Conservation (phyloP, 257 asterid genomes). For the Plantago major region DNA sequence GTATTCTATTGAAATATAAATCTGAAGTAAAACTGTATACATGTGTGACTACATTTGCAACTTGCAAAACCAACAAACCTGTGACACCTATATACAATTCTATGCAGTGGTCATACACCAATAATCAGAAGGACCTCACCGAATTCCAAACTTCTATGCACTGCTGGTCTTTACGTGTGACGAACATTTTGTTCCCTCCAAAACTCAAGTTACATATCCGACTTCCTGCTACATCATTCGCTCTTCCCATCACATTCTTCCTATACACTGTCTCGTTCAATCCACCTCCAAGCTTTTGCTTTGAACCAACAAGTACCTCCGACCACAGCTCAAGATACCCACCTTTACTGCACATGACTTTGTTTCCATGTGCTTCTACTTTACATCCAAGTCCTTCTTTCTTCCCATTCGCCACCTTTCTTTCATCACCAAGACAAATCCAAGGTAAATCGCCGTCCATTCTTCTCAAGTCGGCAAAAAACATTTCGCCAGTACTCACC, state of each 20-base stretch:
- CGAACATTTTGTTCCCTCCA: constrained; percentile 87
- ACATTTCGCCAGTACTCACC: constrained; percentile 73
- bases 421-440: constrained; percentile 69
- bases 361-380: constrained; percentile 75
- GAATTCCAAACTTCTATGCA: constrained; percentile 80
- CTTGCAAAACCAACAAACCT: no score
- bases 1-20: background rate
- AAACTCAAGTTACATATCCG: constrained; percentile 53
- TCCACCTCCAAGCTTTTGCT: constrained; percentile 10
- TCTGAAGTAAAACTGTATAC: background rate
- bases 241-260: constrained; percentile 81
- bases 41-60: background rate
- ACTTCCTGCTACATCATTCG: constrained; percentile 51
- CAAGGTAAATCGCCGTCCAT: constrained; percentile 48
- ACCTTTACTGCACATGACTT: constrained; percentile 71
- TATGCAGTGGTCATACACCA: background rate
- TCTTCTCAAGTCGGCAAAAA: constrained; percentile 60
- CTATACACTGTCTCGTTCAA: constrained; percentile 46
- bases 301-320: constrained; percentile 51
- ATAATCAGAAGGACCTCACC: constrained; percentile 28
- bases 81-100: background rate
- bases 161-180: constrained; percentile 69
- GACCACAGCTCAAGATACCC: constrained; percentile 83
- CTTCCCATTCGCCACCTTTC: constrained; percentile 60
- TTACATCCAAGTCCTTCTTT: constrained; percentile 77